phyloP scores from a whole-genome alignment of 2,329 filamentous ascomycete species.

The Aspergillus sp. region DNA sequence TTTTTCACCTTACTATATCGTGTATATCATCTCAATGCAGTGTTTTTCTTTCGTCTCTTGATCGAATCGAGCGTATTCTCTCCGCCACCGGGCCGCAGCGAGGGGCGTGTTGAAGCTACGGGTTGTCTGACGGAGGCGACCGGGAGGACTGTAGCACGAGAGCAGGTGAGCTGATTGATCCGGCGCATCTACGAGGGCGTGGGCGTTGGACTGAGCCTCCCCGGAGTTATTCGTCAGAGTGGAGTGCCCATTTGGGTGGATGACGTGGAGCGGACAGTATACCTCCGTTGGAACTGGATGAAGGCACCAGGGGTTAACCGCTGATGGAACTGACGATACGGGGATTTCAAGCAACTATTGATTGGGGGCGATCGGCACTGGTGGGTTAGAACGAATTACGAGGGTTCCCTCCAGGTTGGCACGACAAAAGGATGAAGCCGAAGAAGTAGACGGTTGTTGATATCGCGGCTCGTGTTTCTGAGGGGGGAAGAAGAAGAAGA shows the following conservation, averaged over 20 bases:
- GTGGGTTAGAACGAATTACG: not conserved
- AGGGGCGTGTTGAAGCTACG: not conserved
- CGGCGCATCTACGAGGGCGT: not conserved
- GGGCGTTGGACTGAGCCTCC: too few species aligned
- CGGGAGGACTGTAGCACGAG: too few species aligned
- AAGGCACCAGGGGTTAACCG: not conserved
- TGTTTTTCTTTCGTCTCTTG: constrained; percentile 16
- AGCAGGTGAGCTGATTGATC: not conserved
- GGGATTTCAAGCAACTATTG: not conserved
- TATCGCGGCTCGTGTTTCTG: not conserved
- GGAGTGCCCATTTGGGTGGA: not conserved
- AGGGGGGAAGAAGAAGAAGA: too few species aligned
- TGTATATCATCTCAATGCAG: constrained; percentile 45
- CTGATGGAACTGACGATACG: not conserved
- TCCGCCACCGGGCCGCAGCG: not conserved
- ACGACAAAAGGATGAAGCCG: not conserved
- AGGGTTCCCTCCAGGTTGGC: not conserved
- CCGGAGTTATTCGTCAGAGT: not conserved
- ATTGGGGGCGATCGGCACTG: not conserved
- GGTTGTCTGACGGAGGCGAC: not conserved
- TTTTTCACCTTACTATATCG: constrained; percentile 38
- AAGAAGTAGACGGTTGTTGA: not conserved
- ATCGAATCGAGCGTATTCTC: not conserved
- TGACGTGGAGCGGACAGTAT: constrained; percentile 4
- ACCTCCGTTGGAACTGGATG: not conserved